Evolutionary conservation across 805 yeast genomes (phyloP), one percentile per base, ranked within the genome.

Genomic region (Yarrowia porcina): DNA sequence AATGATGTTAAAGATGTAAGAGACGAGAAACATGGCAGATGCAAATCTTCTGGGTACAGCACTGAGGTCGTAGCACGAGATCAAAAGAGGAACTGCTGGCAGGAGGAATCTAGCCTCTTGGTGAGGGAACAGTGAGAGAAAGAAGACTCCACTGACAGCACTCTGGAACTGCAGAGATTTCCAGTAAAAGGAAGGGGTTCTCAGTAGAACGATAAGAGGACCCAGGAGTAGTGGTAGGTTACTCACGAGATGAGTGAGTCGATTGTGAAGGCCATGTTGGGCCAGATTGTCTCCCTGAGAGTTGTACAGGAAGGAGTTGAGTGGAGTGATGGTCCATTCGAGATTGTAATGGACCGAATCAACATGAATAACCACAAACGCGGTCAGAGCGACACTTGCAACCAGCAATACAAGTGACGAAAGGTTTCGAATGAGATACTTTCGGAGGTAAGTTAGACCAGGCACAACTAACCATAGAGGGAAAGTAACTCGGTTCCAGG

Each of bases 41-140:
- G 70, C 66, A 30, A 33, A 60, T 12, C 52, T 66, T 65, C 61
- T 66, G 63, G 61, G 68, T 20, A 56, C 33, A 11, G 67, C 32
- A 18, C 67, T 61, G 17, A 69, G 71, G 32, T 76, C 76, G 64
- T 84, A 75, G 63, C 89, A 82, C 15, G 85, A 79, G 64, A 86
- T 81, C 9, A 84, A 70, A 11, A 92, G 74, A 0, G 99, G 97
- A 1, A 88, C 76, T 20, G 87, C 70, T 0, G 99, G 98, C 0
- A 85, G 71, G 45, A 96, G 74, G 71, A 94, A 94, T 61, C 99
- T 77, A n/a, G 90, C 78, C 71, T 94, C 99, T 73, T 94, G 99
- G 72, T 94, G 99, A 15, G 96, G 96, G 21, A 90, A 80, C 0
- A 83, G 2, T 0, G 97, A 90, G 27, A 94, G 76, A 3, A 83